These are phyloP conservation scores for Trichoderma brevicompactum DNA, from an alignment of 2,329 filamentous ascomycete genomes.

Conservation along the genomic window DNA sequence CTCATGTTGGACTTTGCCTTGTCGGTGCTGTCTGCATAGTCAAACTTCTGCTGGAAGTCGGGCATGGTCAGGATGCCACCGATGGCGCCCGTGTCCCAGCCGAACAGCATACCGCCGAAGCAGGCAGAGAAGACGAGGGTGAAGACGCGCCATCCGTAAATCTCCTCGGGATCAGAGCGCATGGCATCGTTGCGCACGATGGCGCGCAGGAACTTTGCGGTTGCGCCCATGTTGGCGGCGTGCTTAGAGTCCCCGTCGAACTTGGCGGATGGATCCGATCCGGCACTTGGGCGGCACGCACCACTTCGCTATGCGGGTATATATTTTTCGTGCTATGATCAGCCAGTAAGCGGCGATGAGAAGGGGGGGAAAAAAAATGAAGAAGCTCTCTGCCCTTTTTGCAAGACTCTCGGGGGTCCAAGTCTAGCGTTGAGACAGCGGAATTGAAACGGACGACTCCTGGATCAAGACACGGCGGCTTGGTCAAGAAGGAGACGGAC, in stretches of 20 bases:
- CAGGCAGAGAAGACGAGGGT: slow-evolving; percentile 66
- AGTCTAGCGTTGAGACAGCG: not conserved
- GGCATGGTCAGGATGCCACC: slow-evolving; percentile 67
- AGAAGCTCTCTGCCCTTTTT: not conserved
- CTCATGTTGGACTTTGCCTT: slow-evolving; percentile 56
- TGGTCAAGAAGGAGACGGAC: slow-evolving; percentile 7
- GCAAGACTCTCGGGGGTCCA: not conserved
- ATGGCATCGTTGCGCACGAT: slow-evolving; percentile 74
- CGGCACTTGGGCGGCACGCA: not conserved
- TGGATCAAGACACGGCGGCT: slow-evolving; percentile 2
- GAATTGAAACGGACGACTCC: slow-evolving; percentile 5
- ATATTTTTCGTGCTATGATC: no score
- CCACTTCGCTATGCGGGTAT: no score
- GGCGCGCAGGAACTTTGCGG: slow-evolving; percentile 52
- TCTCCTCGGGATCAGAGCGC: slow-evolving; percentile 66
- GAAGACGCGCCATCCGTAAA: slow-evolving; percentile 72
- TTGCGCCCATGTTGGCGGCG: slow-evolving; percentile 45
- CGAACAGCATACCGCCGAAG: slow-evolving; percentile 65
- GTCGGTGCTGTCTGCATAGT: slow-evolving; percentile 39
- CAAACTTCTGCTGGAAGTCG: slow-evolving; percentile 55
- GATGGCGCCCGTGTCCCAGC: slow-evolving; percentile 65
- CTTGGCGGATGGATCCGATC: not conserved
- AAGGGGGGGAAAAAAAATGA: not conserved
- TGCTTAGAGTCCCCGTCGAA: not conserved
- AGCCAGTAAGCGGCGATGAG: not conserved